Base-by-base conservation (phyloP, 2,329 filamentous ascomycete genomes). In the Madurella fahalii region DNA sequence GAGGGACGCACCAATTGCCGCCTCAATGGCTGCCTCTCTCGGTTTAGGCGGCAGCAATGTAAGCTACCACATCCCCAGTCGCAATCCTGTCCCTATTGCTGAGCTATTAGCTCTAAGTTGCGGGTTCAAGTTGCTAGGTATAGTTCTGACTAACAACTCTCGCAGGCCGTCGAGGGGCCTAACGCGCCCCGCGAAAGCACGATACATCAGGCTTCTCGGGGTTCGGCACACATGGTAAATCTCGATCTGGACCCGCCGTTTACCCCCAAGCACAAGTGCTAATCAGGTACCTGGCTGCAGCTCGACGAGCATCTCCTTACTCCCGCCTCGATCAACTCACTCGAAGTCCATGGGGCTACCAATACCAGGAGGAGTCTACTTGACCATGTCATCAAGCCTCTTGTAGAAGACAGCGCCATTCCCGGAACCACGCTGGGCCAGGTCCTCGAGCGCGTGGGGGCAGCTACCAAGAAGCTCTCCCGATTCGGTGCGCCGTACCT, bases 281-380 rank as follows among this genome's bases (percentile, higher is more conserved):
- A 43, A 51, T 52, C 20, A 30, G 42, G 30, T 53, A 50, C 56
- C 61, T 56, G 56, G 58, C 44, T 39, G 47, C 59, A 91, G 87
- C 81, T 95, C 66, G 81, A 84, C 62, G 82, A 88, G 72, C 95
- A 97, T 70, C 86, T 87, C 61, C 89, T 89, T 42, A 83, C 94
- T 54, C 93, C 94, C 40, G 89, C 94, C 64, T 90, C 90, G 13
- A 86, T 99, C 68, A 89, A 89, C 64, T 89, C 90, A 43, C 82
- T 99, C 67, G 84, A 88, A 64, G 79, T 99, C 57, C 83, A 95
- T 58, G 89, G 91, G 67, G 90, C 90, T 43, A 80, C 81, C 57
- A 85, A 94, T 68, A 96, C 93, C n/a, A 84, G 94, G 60, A 82
- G 82, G 64, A 79, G 81, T 59, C 96, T 99, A 71, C 84, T 99